Evolutionary conservation across 495 filamentous ascomycete genomes (phyloP).

Genomic region (Penicillium maclennaniae): DNA sequence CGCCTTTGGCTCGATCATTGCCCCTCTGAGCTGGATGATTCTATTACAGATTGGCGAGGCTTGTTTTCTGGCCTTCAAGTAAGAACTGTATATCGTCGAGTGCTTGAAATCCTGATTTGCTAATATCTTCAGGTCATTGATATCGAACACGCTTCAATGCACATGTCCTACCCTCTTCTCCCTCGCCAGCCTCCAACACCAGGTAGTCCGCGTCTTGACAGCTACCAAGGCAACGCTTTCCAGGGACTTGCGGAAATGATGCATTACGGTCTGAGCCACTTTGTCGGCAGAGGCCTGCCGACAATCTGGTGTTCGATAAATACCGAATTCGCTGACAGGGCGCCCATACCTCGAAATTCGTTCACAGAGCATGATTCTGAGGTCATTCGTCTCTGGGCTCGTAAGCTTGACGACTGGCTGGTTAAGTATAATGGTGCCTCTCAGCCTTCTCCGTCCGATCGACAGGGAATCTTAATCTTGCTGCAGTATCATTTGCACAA

Average conservation of each 20-base stretch:
- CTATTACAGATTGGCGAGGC: constrained; percentile 30
- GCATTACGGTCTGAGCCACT: constrained; percentile 39
- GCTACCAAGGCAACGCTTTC: constrained; percentile 29
- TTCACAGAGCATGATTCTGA: constrained; percentile 34
- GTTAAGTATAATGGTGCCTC: constrained; percentile 35
- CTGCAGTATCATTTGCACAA: constrained; percentile 41
- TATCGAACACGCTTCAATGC: constrained; percentile 42
- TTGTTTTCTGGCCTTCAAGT: constrained; percentile 40
- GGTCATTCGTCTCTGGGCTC: constrained; percentile 37
- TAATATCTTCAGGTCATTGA: constrained; percentile 32
- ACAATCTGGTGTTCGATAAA: constrained; percentile 41
- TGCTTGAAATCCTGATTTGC: neutral
- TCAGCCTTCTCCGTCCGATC: constrained; percentile 33
- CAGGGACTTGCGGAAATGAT: constrained; percentile 40
- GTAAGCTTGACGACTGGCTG: constrained; percentile 37
- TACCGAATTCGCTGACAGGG: constrained; percentile 11
- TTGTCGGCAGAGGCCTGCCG: constrained; percentile 36
- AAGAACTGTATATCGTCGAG: neutral
- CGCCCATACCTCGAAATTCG: constrained; percentile 10
- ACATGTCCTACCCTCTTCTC: constrained; percentile 38
- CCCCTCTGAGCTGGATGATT: constrained; percentile 17
- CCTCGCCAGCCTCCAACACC: constrained; percentile 31
- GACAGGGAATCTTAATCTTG: constrained; percentile 34
- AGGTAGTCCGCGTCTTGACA: constrained; percentile 23
- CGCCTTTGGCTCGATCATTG: constrained; percentile 35